Base-by-base conservation (phyloP, 169 alveolate genomes). In the Plasmodium vinckei region DNA sequence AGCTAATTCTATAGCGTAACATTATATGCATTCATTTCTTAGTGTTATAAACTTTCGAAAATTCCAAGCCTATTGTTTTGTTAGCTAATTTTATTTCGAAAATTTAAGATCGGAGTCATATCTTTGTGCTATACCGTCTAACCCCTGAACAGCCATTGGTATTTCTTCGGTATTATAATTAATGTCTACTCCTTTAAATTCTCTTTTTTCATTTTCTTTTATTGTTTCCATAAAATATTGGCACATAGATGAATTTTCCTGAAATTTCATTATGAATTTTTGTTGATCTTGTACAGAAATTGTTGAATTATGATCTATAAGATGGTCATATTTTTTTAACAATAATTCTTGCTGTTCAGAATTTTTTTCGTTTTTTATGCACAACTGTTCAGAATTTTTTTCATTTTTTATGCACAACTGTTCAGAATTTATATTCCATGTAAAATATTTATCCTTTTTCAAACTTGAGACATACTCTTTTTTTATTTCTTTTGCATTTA, bases 181-280 rank as follows among this genome's bases (percentile, higher is more conserved):
- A 71, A 67, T 79, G 19, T 79, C 89, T 25, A 79, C 89, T 12
- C 89, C 89, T 46, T 47, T 67, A 59, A 33, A 79, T 59, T 67
- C 89, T 15, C 89, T 54, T 39, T 69, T 51, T 10, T 59, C 51
- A 27, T 79, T 79, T 49, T 79, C 89, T 71, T 67, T 70, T 44
- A 79, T 25, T 12, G 82, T 39, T 7, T 61, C 65, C 27, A 79
- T 12, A 79, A 79, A 79, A 57, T 79, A 60, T 12, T 15, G 39
- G 15, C 89, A 79, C 89, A 79, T 79, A 39, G 73, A 59, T 21
- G 82, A 79, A n/a, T 70, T 57, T 19, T 79, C 89, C 25, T 79
- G 39, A 79, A 79, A 79, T 33, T 13, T 51, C 10, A 56, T 67
- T 64, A 79, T 79, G 61, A 79, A 79, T 47, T 53, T 39, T 57